phyloP scores from a whole-genome alignment of 441 rosid species.

The Gossypium trilobum region DNA sequence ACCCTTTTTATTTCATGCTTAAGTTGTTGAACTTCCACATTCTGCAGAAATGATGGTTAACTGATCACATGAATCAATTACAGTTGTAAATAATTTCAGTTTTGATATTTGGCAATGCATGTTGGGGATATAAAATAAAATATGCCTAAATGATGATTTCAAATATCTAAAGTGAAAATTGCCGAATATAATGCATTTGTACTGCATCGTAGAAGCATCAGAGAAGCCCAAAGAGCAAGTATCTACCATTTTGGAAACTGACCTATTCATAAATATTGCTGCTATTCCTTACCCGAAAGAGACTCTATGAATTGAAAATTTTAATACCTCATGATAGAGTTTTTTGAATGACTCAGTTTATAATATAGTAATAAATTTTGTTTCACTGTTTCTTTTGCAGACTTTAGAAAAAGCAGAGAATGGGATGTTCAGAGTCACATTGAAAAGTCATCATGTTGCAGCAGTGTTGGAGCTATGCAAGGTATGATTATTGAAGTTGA shows the following conservation, averaged over 20 bases:
- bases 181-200: background rate
- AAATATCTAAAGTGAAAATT: background rate
- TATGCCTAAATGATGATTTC: background rate
- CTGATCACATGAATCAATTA: background rate
- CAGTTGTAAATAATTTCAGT: background rate
- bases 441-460: slow-evolving; percentile 58
- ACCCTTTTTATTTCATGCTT: background rate
- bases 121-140: background rate
- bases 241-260: background rate
- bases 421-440: slow-evolving; percentile 54
- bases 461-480: slow-evolving; percentile 74
- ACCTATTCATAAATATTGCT: background rate
- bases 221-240: background rate
- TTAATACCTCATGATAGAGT: background rate
- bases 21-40: background rate
- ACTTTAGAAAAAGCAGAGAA: slow-evolving; percentile 55
- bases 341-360: slow-evolving; percentile 9
- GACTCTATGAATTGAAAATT: background rate
- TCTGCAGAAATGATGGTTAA: background rate
- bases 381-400: slow-evolving; percentile 33
- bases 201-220: background rate
- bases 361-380: background rate
- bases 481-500: slow-evolving; percentile 35
- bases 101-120: background rate
- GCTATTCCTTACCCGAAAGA: background rate